Percentiles rank a stretch among this genome's conserved stretches.
Conservation (phyloP, 768 basidiomycete genomes). For the Royoungia palumana region DNA sequence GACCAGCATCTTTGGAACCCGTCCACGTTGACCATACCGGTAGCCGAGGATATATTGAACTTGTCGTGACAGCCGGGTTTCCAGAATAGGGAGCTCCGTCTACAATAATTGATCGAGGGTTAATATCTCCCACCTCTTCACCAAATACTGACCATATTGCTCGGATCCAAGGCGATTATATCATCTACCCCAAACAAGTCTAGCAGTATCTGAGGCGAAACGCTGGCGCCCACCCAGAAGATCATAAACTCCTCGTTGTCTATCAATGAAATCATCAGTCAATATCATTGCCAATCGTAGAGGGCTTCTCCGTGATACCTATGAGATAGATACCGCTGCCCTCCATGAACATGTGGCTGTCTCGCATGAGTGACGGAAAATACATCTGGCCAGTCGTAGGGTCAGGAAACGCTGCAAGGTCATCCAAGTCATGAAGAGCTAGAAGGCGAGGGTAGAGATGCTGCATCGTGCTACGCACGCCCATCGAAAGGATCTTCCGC, state of each 20-base stretch:
- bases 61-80: slow-evolving; percentile 77
- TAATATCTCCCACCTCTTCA: not conserved
- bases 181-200: slow-evolving; percentile 88
- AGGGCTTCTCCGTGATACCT: slow-evolving; percentile 46
- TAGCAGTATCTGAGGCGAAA: slow-evolving; percentile 73
- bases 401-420: slow-evolving; percentile 67
- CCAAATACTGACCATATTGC: slow-evolving; percentile 50
- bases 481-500: slow-evolving; percentile 69
- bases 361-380: slow-evolving; percentile 77
- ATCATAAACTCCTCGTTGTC: slow-evolving; percentile 88
- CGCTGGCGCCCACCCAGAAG: slow-evolving; percentile 85
- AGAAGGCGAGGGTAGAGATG: slow-evolving; percentile 86
- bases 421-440: slow-evolving; percentile 81
- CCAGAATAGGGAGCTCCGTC: slow-evolving; percentile 67
- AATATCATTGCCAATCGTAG: slow-evolving; percentile 14
- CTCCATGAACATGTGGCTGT: slow-evolving; percentile 85
- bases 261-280: slow-evolving; percentile 29
- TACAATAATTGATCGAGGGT: slow-evolving; percentile 30
- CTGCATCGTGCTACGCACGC: slow-evolving; percentile 66
- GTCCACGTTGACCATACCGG: slow-evolving; percentile 54
- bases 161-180: slow-evolving; percentile 60
- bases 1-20: slow-evolving; percentile 60
- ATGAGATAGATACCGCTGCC: slow-evolving; percentile 89
- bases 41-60: slow-evolving; percentile 80
- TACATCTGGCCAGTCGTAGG: slow-evolving; percentile 52